A percentile compares a stretch with the other conserved stretches of the same genome.
phyloP scores from a whole-genome alignment of 2,329 filamentous ascomycete genomes.

The Penicillium frequentans region DNA sequence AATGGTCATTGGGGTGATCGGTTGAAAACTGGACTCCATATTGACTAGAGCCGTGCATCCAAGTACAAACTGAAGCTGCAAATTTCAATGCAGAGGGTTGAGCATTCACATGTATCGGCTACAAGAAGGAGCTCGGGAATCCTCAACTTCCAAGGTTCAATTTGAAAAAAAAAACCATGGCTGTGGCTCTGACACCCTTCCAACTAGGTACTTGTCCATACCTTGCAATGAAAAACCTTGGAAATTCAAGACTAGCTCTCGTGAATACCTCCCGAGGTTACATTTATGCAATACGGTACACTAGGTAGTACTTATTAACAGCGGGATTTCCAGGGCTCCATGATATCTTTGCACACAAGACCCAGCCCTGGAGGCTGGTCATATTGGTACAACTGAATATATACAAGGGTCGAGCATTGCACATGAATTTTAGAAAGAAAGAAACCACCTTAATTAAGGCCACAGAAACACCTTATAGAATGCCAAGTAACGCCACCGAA shows the following conservation, averaged over 20 bases:
- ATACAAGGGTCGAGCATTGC: slow-evolving; percentile 4
- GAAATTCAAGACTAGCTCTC: too few species aligned
- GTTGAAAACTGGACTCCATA: not conserved
- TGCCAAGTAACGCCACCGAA: slow-evolving; percentile 19
- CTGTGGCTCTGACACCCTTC: too few species aligned
- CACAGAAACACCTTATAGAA: slow-evolving; percentile 14
- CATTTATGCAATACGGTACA: not conserved
- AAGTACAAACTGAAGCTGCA: not conserved
- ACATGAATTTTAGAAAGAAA: not conserved
- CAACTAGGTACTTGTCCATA: too few species aligned
- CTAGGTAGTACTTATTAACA: not conserved
- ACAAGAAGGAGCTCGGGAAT: too few species aligned
- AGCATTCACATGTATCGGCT: too few species aligned
- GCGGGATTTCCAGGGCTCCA: not conserved
- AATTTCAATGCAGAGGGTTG: not conserved
- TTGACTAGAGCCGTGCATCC: not conserved
- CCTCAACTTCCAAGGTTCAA: too few species aligned
- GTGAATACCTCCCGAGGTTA: not conserved
- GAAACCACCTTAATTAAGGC: not conserved
- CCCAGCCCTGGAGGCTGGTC: not conserved
- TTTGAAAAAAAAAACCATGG: too few species aligned
- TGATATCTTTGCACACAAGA: not conserved
- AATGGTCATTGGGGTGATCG: too few species aligned
- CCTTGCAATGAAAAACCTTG: too few species aligned
- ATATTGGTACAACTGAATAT: slow-evolving; percentile 3